These are phyloP conservation scores for Leccinum uliginosum DNA, from an alignment of 768 basidiomycete species.

Conservation along the genomic window DNA sequence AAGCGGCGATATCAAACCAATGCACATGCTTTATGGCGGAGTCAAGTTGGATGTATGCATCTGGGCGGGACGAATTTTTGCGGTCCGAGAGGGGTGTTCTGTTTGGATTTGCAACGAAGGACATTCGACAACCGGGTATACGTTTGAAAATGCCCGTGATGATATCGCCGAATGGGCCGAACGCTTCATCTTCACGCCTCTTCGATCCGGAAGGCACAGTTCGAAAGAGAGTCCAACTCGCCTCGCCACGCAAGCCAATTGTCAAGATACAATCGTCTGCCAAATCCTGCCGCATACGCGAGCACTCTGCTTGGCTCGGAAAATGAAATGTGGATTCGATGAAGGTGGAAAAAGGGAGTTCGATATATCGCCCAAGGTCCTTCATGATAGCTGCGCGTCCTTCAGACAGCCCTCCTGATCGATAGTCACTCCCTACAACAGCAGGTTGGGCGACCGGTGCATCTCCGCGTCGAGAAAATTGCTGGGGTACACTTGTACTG, in stretches of 20 bases:
- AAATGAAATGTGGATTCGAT: background rate
- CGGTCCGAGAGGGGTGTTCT: background rate
- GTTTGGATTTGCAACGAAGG: background rate
- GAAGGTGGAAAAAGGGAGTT: background rate
- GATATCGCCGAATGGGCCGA: background rate
- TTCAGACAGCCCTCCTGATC: background rate
- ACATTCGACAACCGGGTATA: background rate
- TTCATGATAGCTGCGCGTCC: background rate
- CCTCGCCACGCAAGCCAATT: background rate
- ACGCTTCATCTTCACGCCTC: background rate
- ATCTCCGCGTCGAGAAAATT: too few species aligned
- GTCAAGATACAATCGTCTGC: background rate
- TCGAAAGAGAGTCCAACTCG: background rate
- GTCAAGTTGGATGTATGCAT: background rate
- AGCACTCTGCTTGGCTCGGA: background rate
- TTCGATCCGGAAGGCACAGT: background rate
- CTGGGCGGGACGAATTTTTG: background rate
- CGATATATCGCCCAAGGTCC: background rate
- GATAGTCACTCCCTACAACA: background rate
- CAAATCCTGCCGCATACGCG: background rate
- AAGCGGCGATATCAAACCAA: background rate
- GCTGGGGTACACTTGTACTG: too few species aligned
- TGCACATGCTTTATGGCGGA: background rate
- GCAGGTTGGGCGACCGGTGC: background rate
- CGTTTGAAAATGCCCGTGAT: background rate